Evolutionary conservation across 768 basidiomycete species (phyloP).

Genomic region (Mycena rosella): DNA sequence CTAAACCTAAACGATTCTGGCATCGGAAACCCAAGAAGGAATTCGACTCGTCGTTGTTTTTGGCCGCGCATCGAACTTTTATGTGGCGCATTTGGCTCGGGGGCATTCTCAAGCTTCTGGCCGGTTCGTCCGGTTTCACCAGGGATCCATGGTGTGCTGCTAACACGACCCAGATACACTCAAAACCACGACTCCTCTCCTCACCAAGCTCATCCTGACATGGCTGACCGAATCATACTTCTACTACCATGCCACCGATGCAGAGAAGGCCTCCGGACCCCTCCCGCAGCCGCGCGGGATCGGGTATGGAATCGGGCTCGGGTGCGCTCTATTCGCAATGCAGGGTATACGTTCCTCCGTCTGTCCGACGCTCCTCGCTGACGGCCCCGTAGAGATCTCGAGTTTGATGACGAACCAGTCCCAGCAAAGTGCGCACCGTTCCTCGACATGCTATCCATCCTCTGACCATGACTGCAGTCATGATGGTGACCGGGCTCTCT

Average conservation of each 20-base stretch:
- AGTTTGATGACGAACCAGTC: conserved; percentile 64
- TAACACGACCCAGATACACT: conserved; percentile 5
- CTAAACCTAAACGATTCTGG: conserved; percentile 33
- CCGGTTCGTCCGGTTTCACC: too few relatives aligned
- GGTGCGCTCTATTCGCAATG: conserved; percentile 69
- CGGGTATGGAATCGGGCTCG: conserved; percentile 74
- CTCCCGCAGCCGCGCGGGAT: conserved; percentile 59
- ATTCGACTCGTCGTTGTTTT: conserved; percentile 64
- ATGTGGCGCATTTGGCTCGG: conserved; percentile 60
- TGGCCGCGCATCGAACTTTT: conserved; percentile 62
- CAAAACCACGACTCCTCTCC: conserved; percentile 56
- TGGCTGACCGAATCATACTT: conserved; percentile 67
- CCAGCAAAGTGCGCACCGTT: conserved; percentile 50
- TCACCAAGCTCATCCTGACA: conserved; percentile 70
- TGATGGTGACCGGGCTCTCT: conserved; percentile 62
- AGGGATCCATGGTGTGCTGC: conserved; percentile 31
- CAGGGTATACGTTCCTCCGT: conserved; percentile 46
- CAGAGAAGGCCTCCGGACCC: conserved; percentile 50
- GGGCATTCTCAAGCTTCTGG: conserved; percentile 61
- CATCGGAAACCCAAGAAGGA: conserved; percentile 31
- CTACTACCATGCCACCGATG: conserved; percentile 52
- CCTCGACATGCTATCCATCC: conserved; percentile 37
- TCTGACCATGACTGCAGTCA: conserved; percentile 42
- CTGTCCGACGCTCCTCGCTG: background rate
- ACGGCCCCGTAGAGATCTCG: conserved; percentile 57